phyloP scores from a whole-genome alignment of 2,329 filamentous ascomycete species.

The Xylariaceae sp. region DNA sequence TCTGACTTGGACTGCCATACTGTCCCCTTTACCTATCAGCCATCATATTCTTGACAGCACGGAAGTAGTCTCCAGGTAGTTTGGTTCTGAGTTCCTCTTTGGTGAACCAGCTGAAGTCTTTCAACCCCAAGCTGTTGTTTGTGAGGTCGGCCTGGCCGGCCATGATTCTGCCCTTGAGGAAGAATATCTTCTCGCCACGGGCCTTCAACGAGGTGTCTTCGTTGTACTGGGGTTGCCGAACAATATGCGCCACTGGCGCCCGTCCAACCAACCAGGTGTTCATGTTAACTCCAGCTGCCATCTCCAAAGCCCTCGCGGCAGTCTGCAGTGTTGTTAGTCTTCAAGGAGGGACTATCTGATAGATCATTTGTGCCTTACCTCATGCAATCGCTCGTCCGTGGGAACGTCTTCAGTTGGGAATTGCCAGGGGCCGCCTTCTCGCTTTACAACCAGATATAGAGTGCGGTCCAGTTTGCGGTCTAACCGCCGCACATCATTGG shows the following conservation, averaged over 20 bases:
- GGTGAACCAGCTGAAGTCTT: constrained; percentile 87
- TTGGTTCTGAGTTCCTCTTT: constrained; percentile 75
- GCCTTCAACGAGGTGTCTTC: constrained; percentile 37
- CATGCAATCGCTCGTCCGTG: constrained; percentile 70
- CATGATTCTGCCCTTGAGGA: constrained; percentile 95
- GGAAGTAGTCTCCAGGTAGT: constrained; percentile 66
- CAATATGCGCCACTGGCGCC: constrained; percentile 76
- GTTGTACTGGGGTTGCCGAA: constrained; percentile 47
- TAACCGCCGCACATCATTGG: constrained; percentile 69
- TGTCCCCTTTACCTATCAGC: constrained; percentile 55
- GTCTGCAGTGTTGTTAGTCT: constrained; percentile 49
- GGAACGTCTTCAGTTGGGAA: constrained; percentile 71
- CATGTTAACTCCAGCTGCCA: constrained; percentile 87
- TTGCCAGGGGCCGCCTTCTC: constrained; percentile 65
- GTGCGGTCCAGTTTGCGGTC: constrained; percentile 75
- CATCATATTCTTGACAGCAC: constrained; percentile 75
- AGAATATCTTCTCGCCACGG: constrained; percentile 80
- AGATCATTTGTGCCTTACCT: constrained; percentile 52
- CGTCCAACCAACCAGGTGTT: constrained; percentile 97
- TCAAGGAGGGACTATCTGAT: not conserved
- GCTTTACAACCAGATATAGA: constrained; percentile 80
- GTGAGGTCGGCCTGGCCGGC: constrained; percentile 84
- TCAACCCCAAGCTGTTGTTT: constrained; percentile 64
- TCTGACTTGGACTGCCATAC: not conserved
- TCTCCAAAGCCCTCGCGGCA: constrained; percentile 70